Evolutionary conservation across 768 basidiomycete genomes (phyloP).

Genomic region (Tulasnella sp.): DNA sequence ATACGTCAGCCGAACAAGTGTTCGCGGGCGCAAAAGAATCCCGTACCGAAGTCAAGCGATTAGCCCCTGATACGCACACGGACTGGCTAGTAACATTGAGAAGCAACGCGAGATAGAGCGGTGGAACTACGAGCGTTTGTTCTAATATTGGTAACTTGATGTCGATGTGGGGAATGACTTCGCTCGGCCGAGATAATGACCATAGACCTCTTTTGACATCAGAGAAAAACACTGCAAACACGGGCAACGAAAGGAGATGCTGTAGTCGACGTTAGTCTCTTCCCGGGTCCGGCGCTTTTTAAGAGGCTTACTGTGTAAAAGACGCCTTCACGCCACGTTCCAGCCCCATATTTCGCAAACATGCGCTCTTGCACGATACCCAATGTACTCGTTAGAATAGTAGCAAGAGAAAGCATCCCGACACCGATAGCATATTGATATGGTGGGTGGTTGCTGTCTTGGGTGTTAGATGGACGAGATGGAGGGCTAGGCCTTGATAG

Average conservation of each 20-base stretch:
- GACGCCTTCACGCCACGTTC: conserved; percentile 71
- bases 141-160: conserved; percentile 38
- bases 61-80: conserved; percentile 79
- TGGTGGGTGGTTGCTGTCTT: conserved; percentile 37
- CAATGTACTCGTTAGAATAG: conserved; percentile 62
- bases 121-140: conserved; percentile 24
- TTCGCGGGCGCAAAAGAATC: background rate
- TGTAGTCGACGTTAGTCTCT: conserved; percentile 34
- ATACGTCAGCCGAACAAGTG: background rate
- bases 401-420: conserved; percentile 58
- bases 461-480: background rate
- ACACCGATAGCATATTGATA: conserved; percentile 61
- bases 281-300: background rate
- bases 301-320: conserved; percentile 66
- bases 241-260: conserved; percentile 77
- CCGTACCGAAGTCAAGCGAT: conserved; percentile 71
- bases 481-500: conserved; percentile 50
- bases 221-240: conserved; percentile 56
- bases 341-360: conserved; percentile 66
- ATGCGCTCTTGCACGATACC: conserved; percentile 75
- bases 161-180: conserved; percentile 37
- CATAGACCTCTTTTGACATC: conserved; percentile 25
- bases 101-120: conserved; percentile 55
- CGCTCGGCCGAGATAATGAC: background rate
- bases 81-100: conserved; percentile 70